Evolutionary conservation across 2,329 filamentous ascomycete genomes (phyloP).

Genomic region (Botrytis tulipae): DNA sequence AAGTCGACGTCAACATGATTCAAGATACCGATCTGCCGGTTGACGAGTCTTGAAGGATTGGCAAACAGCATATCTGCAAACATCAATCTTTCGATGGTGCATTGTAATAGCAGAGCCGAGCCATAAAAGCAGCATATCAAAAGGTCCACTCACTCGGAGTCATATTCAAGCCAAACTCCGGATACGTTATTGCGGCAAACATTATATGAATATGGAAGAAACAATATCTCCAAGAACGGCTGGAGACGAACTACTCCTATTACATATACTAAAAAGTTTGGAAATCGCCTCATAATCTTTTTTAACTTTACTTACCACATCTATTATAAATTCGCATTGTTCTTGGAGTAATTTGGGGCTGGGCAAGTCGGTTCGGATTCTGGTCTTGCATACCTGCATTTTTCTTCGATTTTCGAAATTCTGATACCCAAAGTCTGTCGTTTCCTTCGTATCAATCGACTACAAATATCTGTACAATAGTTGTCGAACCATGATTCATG

Average conservation of each 20-base stretch:
- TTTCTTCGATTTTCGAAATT: conserved; percentile 13
- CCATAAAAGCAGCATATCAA: not conserved
- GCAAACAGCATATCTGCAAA: not conserved
- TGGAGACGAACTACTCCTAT: not conserved
- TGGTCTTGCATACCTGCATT: conserved; percentile 16
- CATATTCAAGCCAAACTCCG: conserved; percentile 6
- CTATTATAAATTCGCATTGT: conserved; percentile 16
- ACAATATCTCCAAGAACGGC: not conserved
- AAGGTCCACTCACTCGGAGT: not conserved
- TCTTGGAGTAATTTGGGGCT: conserved; percentile 11
- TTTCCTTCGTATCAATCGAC: conserved; percentile 15
- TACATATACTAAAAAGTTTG: not conserved
- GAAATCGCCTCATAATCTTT: conserved; percentile 1
- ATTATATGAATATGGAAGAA: conserved; percentile 9
- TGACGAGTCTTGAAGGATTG: not conserved
- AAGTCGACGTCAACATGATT: conserved; percentile 24
- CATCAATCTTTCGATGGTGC: not conserved
- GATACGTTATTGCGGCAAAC: conserved; percentile 16
- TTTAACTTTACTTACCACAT: not conserved
- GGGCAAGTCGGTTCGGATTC: conserved; percentile 7
- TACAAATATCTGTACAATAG: conserved; percentile 16
- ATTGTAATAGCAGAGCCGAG: not conserved
- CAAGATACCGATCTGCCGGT: not conserved
- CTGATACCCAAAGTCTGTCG: conserved; percentile 20
- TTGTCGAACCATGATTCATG: conserved; percentile 8